Percentiles rank a stretch among this genome's conserved stretches.
These are phyloP conservation scores for Cryoendolithus antarcticus DNA, from an alignment of 2,329 filamentous ascomycete species.

Conservation along the genomic window DNA sequence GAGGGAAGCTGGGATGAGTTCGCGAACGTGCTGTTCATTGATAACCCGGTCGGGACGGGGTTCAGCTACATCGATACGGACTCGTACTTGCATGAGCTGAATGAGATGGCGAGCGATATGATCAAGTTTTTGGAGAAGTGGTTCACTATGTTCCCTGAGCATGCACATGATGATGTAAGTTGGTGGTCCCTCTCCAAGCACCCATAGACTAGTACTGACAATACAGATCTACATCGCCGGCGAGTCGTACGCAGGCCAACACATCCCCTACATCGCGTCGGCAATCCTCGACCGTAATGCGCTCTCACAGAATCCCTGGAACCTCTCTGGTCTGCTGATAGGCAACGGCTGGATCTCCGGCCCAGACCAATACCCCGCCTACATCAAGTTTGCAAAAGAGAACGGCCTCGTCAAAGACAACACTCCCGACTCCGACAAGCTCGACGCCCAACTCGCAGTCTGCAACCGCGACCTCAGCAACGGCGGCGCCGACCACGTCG, in stretches of 20 bases:
- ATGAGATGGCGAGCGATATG: conserved; percentile 83
- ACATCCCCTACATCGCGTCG: conserved; percentile 93
- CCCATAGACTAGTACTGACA: conserved; percentile 5
- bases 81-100: conserved; percentile 71
- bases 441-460: conserved; percentile 29
- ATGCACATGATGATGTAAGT: conserved; percentile 80
- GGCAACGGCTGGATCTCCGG: conserved; percentile 98
- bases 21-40: conserved; percentile 89
- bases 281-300: conserved; percentile 76
- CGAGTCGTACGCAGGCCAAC: conserved; percentile 92
- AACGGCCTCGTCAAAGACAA: conserved; percentile 59
- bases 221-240: conserved; percentile 79
- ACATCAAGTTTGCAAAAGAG: conserved; percentile 70
- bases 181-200: neutral
- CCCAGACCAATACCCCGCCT: conserved; percentile 76
- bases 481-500: conserved; percentile 49
- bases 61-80: conserved; percentile 93
- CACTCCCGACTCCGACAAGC: conserved; percentile 48
- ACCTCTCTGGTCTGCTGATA: conserved; percentile 73
- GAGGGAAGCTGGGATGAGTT: conserved; percentile 99
- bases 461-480: conserved; percentile 33
- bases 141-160: conserved; percentile 83
- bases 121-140: conserved; percentile 81
- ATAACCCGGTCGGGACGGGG: conserved; percentile 91
- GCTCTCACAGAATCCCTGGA: conserved; percentile 48